Evolutionary conservation across 163 green algal species (phyloP).

Genomic region (Scenedesmus sp.): DNA sequence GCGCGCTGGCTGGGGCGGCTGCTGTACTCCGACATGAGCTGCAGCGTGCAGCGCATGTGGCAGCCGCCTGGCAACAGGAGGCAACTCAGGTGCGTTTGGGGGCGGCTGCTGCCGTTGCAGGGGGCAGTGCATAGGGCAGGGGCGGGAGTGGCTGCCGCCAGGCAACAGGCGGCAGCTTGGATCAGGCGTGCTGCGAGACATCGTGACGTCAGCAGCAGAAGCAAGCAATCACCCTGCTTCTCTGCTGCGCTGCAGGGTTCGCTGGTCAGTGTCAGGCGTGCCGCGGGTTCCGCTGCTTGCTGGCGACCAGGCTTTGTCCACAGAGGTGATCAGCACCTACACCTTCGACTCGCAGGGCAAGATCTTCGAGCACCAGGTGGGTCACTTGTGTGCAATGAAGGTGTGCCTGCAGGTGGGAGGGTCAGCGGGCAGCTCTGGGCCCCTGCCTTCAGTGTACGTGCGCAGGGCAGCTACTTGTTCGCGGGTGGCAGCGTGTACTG

Average conservation of each 20-base stretch:
- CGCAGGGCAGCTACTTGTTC: too few species aligned
- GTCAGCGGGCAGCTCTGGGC: too few species aligned
- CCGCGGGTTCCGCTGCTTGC: conserved; percentile 31
- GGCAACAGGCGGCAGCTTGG: not conserved
- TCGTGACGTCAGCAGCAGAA: too few species aligned
- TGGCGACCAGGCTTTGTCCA: not conserved
- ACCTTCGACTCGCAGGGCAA: conserved; percentile 47
- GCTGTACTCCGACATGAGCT: conserved; percentile 33
- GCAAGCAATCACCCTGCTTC: not conserved
- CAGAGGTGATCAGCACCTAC: conserved; percentile 52
- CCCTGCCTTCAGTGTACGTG: too few species aligned
- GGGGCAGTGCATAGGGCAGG: not conserved
- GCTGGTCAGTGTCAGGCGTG: conserved; percentile 14
- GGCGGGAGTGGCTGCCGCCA: not conserved
- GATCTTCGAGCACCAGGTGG: conserved; percentile 48
- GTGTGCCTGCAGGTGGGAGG: too few species aligned
- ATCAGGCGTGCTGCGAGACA: not conserved
- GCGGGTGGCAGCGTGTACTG: too few species aligned
- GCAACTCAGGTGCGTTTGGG: conserved; percentile 41
- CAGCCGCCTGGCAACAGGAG: conserved; percentile 25
- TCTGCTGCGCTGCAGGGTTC: conserved; percentile 13
- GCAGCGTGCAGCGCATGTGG: conserved; percentile 44
- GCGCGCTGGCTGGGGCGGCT: conserved; percentile 34
- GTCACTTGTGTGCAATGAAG: not conserved
- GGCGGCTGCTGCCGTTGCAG: not conserved